These are phyloP conservation scores for Bothriochloa decipiens DNA, from an alignment of 176 grass and related monocot genomes.

Conservation along the genomic window DNA sequence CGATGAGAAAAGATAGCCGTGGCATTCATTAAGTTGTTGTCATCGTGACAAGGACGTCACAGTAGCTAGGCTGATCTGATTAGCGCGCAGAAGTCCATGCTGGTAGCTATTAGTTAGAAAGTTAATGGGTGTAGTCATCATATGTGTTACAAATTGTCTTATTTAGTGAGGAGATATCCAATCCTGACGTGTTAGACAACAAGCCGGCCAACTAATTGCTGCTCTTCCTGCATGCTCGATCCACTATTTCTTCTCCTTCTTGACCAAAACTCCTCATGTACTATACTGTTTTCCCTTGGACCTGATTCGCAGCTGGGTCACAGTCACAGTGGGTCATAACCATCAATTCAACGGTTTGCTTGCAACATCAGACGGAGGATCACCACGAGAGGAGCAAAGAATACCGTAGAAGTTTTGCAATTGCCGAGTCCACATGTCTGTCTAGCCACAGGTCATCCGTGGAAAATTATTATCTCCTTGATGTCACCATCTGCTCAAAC, in stretches of 20 bases:
- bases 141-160: background rate
- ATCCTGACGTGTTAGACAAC: constrained; percentile 11
- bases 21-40: background rate
- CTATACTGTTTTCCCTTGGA: background rate
- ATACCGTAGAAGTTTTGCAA: too few relatives aligned
- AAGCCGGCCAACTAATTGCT: background rate
- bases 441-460: too few relatives aligned
- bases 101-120: background rate
- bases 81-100: background rate
- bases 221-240: background rate
- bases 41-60: background rate
- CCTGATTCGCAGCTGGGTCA: background rate
- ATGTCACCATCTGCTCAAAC: too few relatives aligned
- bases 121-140: background rate
- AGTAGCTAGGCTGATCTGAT: background rate
- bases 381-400: too few relatives aligned
- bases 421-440: too few relatives aligned
- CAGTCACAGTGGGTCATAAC: too few relatives aligned
- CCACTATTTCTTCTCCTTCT: background rate
- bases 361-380: too few relatives aligned
- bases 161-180: too few relatives aligned
- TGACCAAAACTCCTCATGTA: background rate
- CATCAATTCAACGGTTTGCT: too few relatives aligned
- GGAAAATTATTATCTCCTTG: too few relatives aligned
- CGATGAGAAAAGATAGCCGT: background rate